Percentiles rank a stretch among this genome's conserved stretches.
Conservation (phyloP, 176 grass and related monocot species). For the Oryza glumipatula region DNA sequence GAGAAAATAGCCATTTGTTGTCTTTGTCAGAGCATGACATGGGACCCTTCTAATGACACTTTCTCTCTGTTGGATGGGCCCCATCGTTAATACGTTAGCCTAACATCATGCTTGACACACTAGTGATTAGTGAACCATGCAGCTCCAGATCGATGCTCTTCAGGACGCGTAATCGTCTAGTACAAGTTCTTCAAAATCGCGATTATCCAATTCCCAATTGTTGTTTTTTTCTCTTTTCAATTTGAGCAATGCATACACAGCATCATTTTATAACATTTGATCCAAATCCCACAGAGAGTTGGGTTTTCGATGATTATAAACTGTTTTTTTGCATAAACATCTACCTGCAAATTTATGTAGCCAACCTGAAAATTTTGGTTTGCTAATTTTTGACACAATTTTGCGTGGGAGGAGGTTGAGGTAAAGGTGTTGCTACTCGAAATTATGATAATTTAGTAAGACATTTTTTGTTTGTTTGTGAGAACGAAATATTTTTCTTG, state of each 20-base stretch:
- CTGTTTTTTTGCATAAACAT: not conserved
- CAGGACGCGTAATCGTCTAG: constrained; percentile 6
- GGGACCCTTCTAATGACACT: constrained; percentile 1
- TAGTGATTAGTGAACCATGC: constrained; percentile 4
- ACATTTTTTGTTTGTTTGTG: not conserved
- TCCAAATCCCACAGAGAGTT: constrained; percentile 1
- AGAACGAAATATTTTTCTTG: not conserved
- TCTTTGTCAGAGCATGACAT: not conserved
- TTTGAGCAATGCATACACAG: not conserved
- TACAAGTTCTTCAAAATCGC: not conserved
- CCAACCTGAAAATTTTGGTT: not conserved
- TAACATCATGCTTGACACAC: constrained; percentile 2
- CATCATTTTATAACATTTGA: constrained; percentile 4
- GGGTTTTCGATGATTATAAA: not conserved
- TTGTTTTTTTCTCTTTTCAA: not conserved
- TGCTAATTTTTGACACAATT: not conserved
- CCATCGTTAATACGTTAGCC: not conserved
- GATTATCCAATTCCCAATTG: not conserved
- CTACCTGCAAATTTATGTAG: not conserved
- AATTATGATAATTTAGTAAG: not conserved
- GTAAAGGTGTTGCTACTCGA: not conserved
- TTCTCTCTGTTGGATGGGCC: not conserved
- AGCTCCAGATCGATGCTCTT: constrained; percentile 7
- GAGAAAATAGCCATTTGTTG: not conserved
- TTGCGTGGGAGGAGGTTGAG: not conserved